phyloP scores from a whole-genome alignment of 805 yeast genomes.

The Candida methanosorbosa region DNA sequence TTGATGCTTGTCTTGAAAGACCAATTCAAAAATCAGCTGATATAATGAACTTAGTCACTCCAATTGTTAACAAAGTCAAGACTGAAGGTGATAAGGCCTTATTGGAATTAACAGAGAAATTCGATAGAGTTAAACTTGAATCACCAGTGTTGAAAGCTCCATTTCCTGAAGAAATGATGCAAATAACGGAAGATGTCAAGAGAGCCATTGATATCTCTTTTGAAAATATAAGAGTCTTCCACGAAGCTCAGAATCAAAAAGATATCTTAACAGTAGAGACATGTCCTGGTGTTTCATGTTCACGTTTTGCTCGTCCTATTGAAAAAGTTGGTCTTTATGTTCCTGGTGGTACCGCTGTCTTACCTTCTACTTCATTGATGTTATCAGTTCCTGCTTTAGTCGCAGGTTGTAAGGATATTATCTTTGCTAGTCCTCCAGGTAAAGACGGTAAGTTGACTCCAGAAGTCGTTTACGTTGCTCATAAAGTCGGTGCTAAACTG shows the following conservation, averaged over 20 bases:
- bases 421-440: slow-evolving; percentile 94
- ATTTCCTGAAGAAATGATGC: slow-evolving; percentile 69
- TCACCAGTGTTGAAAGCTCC: slow-evolving; percentile 83
- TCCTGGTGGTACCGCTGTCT: slow-evolving; percentile 98
- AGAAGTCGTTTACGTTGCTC: slow-evolving; percentile 95
- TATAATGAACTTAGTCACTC: slow-evolving; percentile 86
- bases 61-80: slow-evolving; percentile 76
- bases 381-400: slow-evolving; percentile 97
- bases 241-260: slow-evolving; percentile 78
- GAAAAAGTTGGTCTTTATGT: slow-evolving; percentile 92
- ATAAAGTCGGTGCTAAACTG: slow-evolving; percentile 84
- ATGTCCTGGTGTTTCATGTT: slow-evolving; percentile 86
- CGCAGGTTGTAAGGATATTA: slow-evolving; percentile 90
- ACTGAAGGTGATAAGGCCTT: slow-evolving; percentile 78
- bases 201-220: slow-evolving; percentile 85
- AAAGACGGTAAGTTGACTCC: slow-evolving; percentile 90
- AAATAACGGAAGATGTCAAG: slow-evolving; percentile 63
- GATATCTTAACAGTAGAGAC: slow-evolving; percentile 81
- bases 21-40: slow-evolving; percentile 95
- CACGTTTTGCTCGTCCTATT: slow-evolving; percentile 91
- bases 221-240: slow-evolving; percentile 84
- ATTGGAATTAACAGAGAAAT: slow-evolving; percentile 82
- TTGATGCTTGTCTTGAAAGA: slow-evolving; percentile 64
- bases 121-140: slow-evolving; percentile 71
- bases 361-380: slow-evolving; percentile 97